Base-by-base conservation (phyloP, 2,329 filamentous ascomycete species). In the Apiospora saccharicola region DNA sequence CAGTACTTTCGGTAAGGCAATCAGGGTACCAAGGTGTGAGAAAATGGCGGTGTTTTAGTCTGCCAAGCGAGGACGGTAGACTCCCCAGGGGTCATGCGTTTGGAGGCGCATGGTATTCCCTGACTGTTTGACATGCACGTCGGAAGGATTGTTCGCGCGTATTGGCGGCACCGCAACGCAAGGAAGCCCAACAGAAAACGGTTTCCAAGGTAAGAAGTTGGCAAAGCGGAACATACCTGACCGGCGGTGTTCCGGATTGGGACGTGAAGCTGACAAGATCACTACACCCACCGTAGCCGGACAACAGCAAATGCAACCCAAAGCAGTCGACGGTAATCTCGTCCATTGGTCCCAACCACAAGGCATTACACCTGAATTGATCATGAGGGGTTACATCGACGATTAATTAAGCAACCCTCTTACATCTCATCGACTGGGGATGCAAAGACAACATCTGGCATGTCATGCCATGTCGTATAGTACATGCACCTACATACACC, bases 181-280 rank as follows among this genome's bases (percentile, higher is more conserved):
- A 64, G 22, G 34, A n/a, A 64, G n/a, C 57, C 57, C 57, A 64
- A 64, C 34, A 64, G 57, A 34, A 64, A 41, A 64, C 34, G 34
- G 57, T n/a, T 64, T 64, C 57, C 57, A 64, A 64, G 57, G 57
- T 64, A 37, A 64, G 57, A 64, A 64, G 57, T 64, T 64, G 57
- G 57, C 57, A 44, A 68, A 47, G 67, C 67, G 67, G 67, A 68
- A 68, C 67, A 34, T 68, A 37, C 43, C 43, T 30, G 67, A 14
- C 44, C 67, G 67, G 67, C 67, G 67, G 67, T 47, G 22, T 68
- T 34, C 67, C 67, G n/a, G 26, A 68, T 68, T 68, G 43, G 67
- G 67, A 68, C 13, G 57, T 34, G 19, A 64, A 41, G 57, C 57
- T 64, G 57, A 64, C 22, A 34, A 64, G 57, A 41, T 34, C 19